Base-by-base conservation (phyloP, 129 eudicot species). In the Scalesia atractyloides region DNA sequence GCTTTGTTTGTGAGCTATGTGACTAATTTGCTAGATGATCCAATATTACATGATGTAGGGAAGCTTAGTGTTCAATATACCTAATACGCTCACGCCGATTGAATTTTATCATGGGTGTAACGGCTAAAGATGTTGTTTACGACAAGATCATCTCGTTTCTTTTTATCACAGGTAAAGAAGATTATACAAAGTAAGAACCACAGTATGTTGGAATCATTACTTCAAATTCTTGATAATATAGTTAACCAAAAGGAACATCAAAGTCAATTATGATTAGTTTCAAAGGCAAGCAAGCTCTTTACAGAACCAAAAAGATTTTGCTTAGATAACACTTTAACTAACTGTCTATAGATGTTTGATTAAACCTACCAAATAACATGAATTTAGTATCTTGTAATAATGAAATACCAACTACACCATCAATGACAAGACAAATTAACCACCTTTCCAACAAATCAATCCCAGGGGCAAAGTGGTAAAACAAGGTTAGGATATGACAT, bases 1-100 rank as follows among this genome's bases (percentile, higher is more conserved):
- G 34, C 34, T 30, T 30, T 30, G 34, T 30, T 30, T 3, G 34
- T 30, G 34, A 2, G 34, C 34, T 30, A 30, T 30, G 34, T 30
- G 2, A 2, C 34, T 30, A 30, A 30, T 30, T 30, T 30, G 34
- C 34, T 30, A 30, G 34, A 30, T 30, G 34, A 30, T 30, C 34
- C 34, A 3, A 30, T 30, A 30, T 30, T 30, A 4, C 34, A 30
- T 30, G 34, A 30, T 30, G 34, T 2, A 1, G 34, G 34, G 34
- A 30, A 30, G 34, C 34, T 30, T 12, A 80, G 79, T 36, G 85
- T 91, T 24, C 96, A 91, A 66, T 88, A 72, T 73, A 74, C 88
- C 67, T 83, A 91, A n/a, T 91, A 69, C 66, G 96, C 89, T 46
- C 97, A 91, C 81, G 89, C 83, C 2, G 97, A 91, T 75, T 30